Percentiles rank a stretch among this genome's conserved stretches.
Evolutionary conservation across 2,329 filamentous ascomycete genomes (phyloP).

Genomic region (Colletotrichum lentis): DNA sequence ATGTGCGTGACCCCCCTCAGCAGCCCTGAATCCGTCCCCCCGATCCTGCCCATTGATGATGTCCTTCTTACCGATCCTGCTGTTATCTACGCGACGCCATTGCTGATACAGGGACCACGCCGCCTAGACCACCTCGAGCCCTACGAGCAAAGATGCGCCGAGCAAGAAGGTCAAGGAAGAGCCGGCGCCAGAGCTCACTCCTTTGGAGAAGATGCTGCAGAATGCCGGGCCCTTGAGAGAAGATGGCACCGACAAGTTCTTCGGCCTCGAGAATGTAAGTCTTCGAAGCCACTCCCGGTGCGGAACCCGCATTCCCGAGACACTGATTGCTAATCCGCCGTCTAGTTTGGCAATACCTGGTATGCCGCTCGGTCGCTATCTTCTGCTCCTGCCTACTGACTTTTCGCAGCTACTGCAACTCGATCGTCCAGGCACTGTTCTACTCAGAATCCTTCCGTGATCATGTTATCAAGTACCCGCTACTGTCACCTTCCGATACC

Average conservation of each 20-base stretch:
- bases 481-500: slow-evolving; percentile 72
- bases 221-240: slow-evolving; percentile 81
- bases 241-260: slow-evolving; percentile 97
- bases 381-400: slow-evolving; percentile 7
- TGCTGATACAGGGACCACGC: slow-evolving; percentile 42
- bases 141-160: slow-evolving; percentile 56
- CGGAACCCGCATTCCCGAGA: slow-evolving; percentile 28
- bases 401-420: slow-evolving; percentile 87
- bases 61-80: slow-evolving; percentile 10
- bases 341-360: slow-evolving; percentile 96
- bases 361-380: slow-evolving; percentile 54
- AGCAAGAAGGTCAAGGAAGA: slow-evolving; percentile 68
- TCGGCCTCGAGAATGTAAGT: slow-evolving; percentile 96
- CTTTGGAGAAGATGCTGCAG: slow-evolving; percentile 77
- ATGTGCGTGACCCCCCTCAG: slow-evolving; percentile 54
- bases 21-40: background rate
- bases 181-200: slow-evolving; percentile 65
- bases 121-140: slow-evolving; percentile 54
- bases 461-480: slow-evolving; percentile 90
- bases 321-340: slow-evolving; percentile 47
- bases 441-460: slow-evolving; percentile 95
- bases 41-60: background rate
- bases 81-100: slow-evolving; percentile 24
- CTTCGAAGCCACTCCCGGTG: slow-evolving; percentile 28
- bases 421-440: slow-evolving; percentile 95